phyloP scores from a whole-genome alignment of 306 rosid species.

The Fagus crenata region DNA sequence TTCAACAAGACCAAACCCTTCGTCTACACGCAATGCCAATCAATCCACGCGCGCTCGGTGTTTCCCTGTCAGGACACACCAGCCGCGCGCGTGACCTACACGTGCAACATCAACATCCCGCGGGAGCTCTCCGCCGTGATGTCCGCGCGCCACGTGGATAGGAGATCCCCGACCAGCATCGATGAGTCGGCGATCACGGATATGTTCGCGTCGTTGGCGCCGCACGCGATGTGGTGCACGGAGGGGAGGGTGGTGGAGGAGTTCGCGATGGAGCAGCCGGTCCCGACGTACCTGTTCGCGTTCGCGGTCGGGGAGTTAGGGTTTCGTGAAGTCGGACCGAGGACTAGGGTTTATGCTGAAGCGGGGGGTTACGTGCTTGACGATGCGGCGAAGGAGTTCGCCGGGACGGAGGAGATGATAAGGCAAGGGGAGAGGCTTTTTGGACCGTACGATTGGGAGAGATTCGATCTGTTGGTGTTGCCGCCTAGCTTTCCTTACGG shows the following conservation, averaged over 20 bases:
- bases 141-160: conserved; percentile 60
- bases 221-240: conserved; percentile 50
- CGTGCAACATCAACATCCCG: conserved; percentile 62
- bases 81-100: conserved; percentile 64
- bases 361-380: conserved; percentile 53
- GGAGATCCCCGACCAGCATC: conserved; percentile 39
- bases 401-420: conserved; percentile 79
- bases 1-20: conserved; percentile 64
- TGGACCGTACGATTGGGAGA: conserved; percentile 80
- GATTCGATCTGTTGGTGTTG: conserved; percentile 82
- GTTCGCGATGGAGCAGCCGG: conserved; percentile 81
- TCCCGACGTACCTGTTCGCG: conserved; percentile 90
- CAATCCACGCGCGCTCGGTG: conserved; percentile 83
- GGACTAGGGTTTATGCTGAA: conserved; percentile 86
- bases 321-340: conserved; percentile 75
- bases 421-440: conserved; percentile 77
- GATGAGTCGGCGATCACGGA: conserved; percentile 24
- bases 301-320: conserved; percentile 82
- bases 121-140: conserved; percentile 64
- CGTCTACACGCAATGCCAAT: conserved; percentile 90
- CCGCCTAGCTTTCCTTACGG: conserved; percentile 94
- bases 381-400: conserved; percentile 71
- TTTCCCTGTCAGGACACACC: conserved; percentile 98
- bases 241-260: conserved; percentile 80
- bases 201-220: conserved; percentile 28